phyloP scores from a whole-genome alignment of 352 stramenopile species.

The Phytophthora aleatoria region DNA sequence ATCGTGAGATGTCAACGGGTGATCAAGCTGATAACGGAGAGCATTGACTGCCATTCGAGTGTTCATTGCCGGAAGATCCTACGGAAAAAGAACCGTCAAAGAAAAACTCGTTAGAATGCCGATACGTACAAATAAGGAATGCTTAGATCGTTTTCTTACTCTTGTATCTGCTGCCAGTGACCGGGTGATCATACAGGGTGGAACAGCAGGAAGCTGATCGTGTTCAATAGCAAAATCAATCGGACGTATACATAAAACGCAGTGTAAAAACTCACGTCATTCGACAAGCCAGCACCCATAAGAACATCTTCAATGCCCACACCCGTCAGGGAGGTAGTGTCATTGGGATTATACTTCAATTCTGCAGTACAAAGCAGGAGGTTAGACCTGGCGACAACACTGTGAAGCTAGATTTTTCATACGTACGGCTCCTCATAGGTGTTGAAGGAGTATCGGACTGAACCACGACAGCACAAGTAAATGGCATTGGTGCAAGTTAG shows the following conservation, averaged over 20 bases:
- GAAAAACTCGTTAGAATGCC: background rate
- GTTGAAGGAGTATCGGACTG: constrained; percentile 24
- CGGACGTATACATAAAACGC: background rate
- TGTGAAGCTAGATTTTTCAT: background rate
- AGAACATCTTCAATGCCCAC: constrained; percentile 74
- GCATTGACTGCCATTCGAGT: constrained; percentile 67
- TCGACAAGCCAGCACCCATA: constrained; percentile 20
- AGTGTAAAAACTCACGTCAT: constrained; percentile 33
- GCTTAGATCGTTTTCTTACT: constrained; percentile 15
- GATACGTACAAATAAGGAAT: background rate
- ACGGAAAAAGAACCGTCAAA: background rate
- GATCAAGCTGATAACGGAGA: constrained; percentile 76
- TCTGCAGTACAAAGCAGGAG: constrained; percentile 17
- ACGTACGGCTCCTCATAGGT: constrained; percentile 30
- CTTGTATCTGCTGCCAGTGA: constrained; percentile 47
- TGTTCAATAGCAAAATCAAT: constrained; percentile 4
- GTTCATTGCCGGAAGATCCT: constrained; percentile 46
- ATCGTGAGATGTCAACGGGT: constrained; percentile 80
- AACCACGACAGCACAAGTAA: background rate
- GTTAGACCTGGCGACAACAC: constrained; percentile 1
- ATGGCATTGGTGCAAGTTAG: background rate
- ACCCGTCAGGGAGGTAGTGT: constrained; percentile 80
- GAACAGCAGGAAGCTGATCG: constrained; percentile 50
- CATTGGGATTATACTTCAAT: constrained; percentile 50
- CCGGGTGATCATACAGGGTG: constrained; percentile 52